Evolutionary conservation across 441 rosid species (phyloP), one percentile per base, ranked within the genome.

Genomic region (Gossypium trilobum): DNA sequence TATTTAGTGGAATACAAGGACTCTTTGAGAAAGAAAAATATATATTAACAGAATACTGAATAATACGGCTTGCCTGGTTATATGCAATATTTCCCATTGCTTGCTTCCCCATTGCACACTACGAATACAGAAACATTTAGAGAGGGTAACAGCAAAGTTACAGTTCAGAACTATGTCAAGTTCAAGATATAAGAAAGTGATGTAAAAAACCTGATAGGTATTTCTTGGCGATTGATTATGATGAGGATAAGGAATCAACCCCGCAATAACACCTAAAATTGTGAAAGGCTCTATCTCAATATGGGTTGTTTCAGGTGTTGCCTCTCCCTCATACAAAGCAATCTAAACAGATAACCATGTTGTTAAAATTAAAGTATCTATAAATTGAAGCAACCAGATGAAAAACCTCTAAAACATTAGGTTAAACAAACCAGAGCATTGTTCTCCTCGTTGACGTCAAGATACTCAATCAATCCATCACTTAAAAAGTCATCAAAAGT

Each of bases 91-190:
- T 95, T 73, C 98, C 99, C 99, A 95, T 95, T 14, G 98, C 97
- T 87, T 95, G 99, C 87, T 95, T 95, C 74, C 99, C 99, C 98
- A 95, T 95, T 68, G 98, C 97, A 82, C 99, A 95, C 99, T 95
- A 79, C 68, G 78, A 39, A 72, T 22, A 66, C 52, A 75, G 36
- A 65, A 68, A 56, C 64, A 57, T 22, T 68, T 68, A 63, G 39
- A 52, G 66, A 68, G 11, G 58, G 73, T 68, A 16, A 68, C 9
- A 44, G 62, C n/a, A 64, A 70, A 73, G 79, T 64, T 60, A 67
- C 74, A 74, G 62, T 27, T 60, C 50, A 68, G 25, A 25, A 17
- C 75, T 71, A 69, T 20, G 55, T 55, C 54, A 51, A 62, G 77
- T 69, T 59, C 60, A 27, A 16, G 57, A 54, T 52, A 73, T 63